phyloP scores from a whole-genome alignment of 768 basidiomycete species.

The Lentinula boryana region DNA sequence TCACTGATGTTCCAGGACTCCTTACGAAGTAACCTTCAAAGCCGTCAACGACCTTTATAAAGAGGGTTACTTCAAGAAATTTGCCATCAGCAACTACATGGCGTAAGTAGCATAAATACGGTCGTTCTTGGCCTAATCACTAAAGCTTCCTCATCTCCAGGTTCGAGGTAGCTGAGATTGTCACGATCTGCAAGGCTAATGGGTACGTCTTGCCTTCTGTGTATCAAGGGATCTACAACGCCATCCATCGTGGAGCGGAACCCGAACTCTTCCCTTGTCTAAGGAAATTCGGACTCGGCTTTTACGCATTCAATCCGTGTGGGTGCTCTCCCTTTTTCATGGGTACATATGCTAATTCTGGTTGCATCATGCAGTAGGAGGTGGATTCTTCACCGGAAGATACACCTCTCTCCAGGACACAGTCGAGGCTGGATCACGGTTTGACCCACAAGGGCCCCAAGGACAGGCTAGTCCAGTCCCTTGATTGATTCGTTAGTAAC shows the following conservation, averaged over 20 bases:
- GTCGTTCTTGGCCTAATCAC: background rate
- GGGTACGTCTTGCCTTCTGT: slow-evolving; percentile 51
- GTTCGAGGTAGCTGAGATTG: slow-evolving; percentile 60
- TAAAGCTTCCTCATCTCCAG: slow-evolving; percentile 15
- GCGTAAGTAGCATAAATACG: slow-evolving; percentile 24
- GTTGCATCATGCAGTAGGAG: slow-evolving; percentile 34
- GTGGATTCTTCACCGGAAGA: slow-evolving; percentile 55
- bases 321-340: slow-evolving; percentile 46
- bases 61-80: slow-evolving; percentile 53
- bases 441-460: slow-evolving; percentile 33
- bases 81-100: slow-evolving; percentile 58
- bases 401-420: slow-evolving; percentile 32
- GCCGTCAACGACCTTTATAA: slow-evolving; percentile 50
- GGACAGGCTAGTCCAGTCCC: slow-evolving; percentile 29
- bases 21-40: slow-evolving; percentile 49
- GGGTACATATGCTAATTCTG: slow-evolving; percentile 38
- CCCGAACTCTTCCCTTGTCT: slow-evolving; percentile 49
- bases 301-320: slow-evolving; percentile 55
- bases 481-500: too few species aligned
- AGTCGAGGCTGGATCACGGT: slow-evolving; percentile 47
- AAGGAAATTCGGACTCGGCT: slow-evolving; percentile 49
- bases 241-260: slow-evolving; percentile 32
- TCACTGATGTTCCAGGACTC: slow-evolving; percentile 23
- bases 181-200: slow-evolving; percentile 48
- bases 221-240: slow-evolving; percentile 46